Base-by-base conservation (phyloP, 75 land plant genomes). In the Sequoiadendron giganteum region DNA sequence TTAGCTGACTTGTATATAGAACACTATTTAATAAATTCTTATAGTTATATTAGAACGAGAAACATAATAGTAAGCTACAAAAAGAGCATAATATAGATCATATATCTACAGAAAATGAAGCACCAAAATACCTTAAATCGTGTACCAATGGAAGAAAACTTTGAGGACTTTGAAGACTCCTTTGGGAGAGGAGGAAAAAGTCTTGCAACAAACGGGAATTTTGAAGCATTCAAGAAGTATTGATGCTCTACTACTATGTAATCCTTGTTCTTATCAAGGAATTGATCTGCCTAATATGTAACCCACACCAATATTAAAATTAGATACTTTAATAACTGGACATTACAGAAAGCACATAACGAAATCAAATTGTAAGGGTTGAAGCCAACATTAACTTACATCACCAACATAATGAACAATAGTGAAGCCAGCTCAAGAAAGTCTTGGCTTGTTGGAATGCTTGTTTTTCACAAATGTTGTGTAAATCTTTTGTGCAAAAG, bases 181-280 rank as follows among this genome's bases (percentile, higher is more conserved):
- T 95, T 93, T 32, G 92, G 88, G 86, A 90, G 90, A 36, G 95
- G 90, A 34, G 98, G 96, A 87, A 97, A 96, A 21, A 97, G 91
- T 25, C 93, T 86, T 5, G 96, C 93, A 70, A 97, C 97, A 92
- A 97, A 96, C 48, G 96, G 32, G 84, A 98, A 96, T 36, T 86
- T 93, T 14, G 99, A 96, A 58, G 95, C 95, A 86, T 86, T 93
- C 88, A 97, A 91, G 85, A 97, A 85, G 79, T 92, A 95, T 89
- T 97, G 99, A 89, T 97, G 98, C 91, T 97, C 99, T 28, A 96
- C 98, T 88, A 97, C 99, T 39, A 97, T 95, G 92, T 97, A 97
- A 88, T 97, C 99, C 86, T 96, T 97, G 88, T 97, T 96, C 89
- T 97, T 97, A 85, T 97, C 99, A 39, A 97, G 89, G 89, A 97